phyloP scores from a whole-genome alignment of 306 rosid species.

The peach (Prunus persica) region Prunus_persica_NCBIv2 NC_034009.1:34829501-34830000 shows the following conservation, averaged over 20 bases:
- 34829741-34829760: background rate
- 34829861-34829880: slow-evolving; percentile 99
- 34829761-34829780: background rate
- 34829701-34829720: background rate
- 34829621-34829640: slow-evolving; percentile 92
- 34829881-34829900: slow-evolving; percentile 89
- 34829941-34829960: slow-evolving; percentile 86
- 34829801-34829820: background rate
- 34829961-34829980: slow-evolving; percentile 5
- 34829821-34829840: slow-evolving; percentile 16
- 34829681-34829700: background rate
- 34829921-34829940: slow-evolving; percentile 86
- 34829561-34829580: slow-evolving; percentile 88
- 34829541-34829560: slow-evolving; percentile 95
- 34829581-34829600: slow-evolving; percentile 99
- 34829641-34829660: background rate
- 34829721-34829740: background rate
- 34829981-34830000: slow-evolving; percentile 22
- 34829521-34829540: slow-evolving; percentile 77
- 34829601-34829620: slow-evolving; percentile 94
- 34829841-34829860: slow-evolving; percentile 91
- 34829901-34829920: slow-evolving; percentile 95
- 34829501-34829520: slow-evolving; percentile 94
- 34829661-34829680: background rate
- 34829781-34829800: background rate